Base-by-base conservation (phyloP, 1,284 basidiomycete genomes). In the Puccinia polysora region DNA sequence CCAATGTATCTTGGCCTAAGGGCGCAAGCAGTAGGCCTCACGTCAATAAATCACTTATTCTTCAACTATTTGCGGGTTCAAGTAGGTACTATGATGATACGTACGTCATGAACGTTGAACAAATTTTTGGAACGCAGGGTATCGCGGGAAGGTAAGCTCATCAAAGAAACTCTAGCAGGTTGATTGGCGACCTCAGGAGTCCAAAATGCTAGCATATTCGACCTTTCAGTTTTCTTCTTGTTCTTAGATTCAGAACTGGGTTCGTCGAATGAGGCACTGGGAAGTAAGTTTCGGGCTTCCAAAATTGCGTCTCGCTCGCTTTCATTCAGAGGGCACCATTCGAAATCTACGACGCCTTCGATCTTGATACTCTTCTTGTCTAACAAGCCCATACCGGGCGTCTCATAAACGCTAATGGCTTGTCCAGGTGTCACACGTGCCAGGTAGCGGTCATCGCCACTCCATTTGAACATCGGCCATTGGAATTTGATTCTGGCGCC, bases 1-100 rank as follows among this genome's bases (percentile, higher is more conserved):
- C 94, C 93, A 99, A 82, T 90, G 89, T 58, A 99, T 85, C 83
- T 97, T 97, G 82, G 94, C 97, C 92, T 96, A n/a, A n/a, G n/a
- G n/a, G n/a, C n/a, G n/a, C n/a, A n/a, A n/a, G n/a, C n/a, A n/a
- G n/a, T n/a, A n/a, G n/a, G n/a, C n/a, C n/a, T n/a, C n/a, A n/a
- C n/a, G n/a, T n/a, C n/a, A n/a, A n/a, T n/a, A n/a, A n/a, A n/a
- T n/a, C n/a, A n/a, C n/a, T n/a, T n/a, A n/a, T n/a, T n/a, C n/a
- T n/a, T n/a, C n/a, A n/a, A n/a, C n/a, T n/a, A n/a, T n/a, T n/a
- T n/a, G n/a, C n/a, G n/a, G n/a, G n/a, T n/a, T n/a, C n/a, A n/a
- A n/a, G n/a, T n/a, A n/a, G n/a, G n/a, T n/a, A n/a, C n/a, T n/a
- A n/a, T n/a, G n/a, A n/a, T 23, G 62, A 60, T 63, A 84, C 85